These are phyloP conservation scores for Cladosporium phlei DNA, from an alignment of 2,329 filamentous ascomycete genomes.

Conservation along the genomic window DNA sequence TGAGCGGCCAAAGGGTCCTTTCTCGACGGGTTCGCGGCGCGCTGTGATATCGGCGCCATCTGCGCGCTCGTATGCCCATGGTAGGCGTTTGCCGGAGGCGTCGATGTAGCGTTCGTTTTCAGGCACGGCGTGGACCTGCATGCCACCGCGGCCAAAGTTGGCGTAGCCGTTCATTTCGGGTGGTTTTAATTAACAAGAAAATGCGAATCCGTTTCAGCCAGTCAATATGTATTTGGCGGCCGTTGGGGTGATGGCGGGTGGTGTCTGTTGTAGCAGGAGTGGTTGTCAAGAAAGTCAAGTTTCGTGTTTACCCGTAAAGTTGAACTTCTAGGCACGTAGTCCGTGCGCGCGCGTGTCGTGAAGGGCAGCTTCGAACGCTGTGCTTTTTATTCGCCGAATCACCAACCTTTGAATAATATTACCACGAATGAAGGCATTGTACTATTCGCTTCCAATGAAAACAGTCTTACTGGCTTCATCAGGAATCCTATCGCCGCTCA, in stretches of 20 bases:
- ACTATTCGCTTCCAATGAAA: too few species aligned
- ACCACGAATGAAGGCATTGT: too few species aligned
- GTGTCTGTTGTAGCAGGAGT: neutral
- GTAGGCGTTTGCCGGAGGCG: conserved; percentile 53
- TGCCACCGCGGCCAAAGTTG: conserved; percentile 32
- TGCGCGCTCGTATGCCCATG: conserved; percentile 54
- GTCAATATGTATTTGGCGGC: neutral
- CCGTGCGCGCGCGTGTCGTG: neutral
- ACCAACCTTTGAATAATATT: too few species aligned
- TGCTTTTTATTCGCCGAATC: too few species aligned
- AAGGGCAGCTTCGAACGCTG: too few species aligned
- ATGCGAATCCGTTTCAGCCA: neutral
- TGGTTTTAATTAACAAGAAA: neutral
- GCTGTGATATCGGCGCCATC: conserved; percentile 14
- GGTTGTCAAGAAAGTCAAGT: conserved; percentile 7
- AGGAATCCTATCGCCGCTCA: too few species aligned
- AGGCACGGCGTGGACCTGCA: conserved; percentile 64
- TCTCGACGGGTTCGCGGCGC: conserved; percentile 49
- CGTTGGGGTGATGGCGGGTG: neutral
- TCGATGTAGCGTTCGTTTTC: conserved; percentile 58
- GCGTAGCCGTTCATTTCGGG: conserved; percentile 7
- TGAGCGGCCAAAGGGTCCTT: conserved; percentile 57
- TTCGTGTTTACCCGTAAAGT: neutral
- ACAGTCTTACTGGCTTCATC: too few species aligned
- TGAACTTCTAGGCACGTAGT: neutral